phyloP scores from a whole-genome alignment of 257 asterid species.

The Solanum corneliomulleri region DNA sequence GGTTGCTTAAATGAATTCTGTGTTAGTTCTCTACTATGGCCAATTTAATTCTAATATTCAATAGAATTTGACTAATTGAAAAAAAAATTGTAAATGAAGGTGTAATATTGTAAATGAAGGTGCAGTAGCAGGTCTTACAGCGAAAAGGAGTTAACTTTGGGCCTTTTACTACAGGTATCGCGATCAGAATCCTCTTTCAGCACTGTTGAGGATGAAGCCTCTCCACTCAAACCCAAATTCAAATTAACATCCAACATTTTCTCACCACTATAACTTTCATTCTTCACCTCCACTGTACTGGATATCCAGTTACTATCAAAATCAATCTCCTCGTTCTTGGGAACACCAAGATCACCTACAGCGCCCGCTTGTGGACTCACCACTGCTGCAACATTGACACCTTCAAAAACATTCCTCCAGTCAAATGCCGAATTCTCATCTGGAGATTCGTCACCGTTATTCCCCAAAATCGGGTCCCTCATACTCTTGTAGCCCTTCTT shows the following conservation, averaged over 20 bases:
- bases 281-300: constrained; percentile 7
- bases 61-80: neutral
- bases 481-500: neutral
- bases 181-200: constrained; percentile 34
- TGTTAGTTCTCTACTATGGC: neutral
- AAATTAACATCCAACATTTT: constrained; percentile 44
- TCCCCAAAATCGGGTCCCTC: constrained; percentile 35
- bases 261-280: constrained; percentile 12
- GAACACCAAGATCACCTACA: constrained; percentile 4
- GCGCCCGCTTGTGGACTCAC: constrained; percentile 10
- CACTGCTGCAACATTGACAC: neutral
- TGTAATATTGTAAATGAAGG: neutral
- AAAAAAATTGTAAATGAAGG: neutral
- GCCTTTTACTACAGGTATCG: constrained; percentile 59
- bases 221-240: constrained; percentile 61
- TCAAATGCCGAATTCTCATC: constrained; percentile 26
- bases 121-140: constrained; percentile 36
- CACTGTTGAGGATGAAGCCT: constrained; percentile 37
- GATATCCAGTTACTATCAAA: neutral
- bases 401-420: constrained; percentile 12
- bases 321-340: constrained; percentile 8
- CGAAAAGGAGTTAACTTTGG: constrained; percentile 67
- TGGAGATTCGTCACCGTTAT: constrained; percentile 36
- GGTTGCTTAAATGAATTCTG: neutral
- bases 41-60: constrained; percentile 10